phyloP scores from a whole-genome alignment of 495 filamentous ascomycete species.

The Poronia punctata region DNA sequence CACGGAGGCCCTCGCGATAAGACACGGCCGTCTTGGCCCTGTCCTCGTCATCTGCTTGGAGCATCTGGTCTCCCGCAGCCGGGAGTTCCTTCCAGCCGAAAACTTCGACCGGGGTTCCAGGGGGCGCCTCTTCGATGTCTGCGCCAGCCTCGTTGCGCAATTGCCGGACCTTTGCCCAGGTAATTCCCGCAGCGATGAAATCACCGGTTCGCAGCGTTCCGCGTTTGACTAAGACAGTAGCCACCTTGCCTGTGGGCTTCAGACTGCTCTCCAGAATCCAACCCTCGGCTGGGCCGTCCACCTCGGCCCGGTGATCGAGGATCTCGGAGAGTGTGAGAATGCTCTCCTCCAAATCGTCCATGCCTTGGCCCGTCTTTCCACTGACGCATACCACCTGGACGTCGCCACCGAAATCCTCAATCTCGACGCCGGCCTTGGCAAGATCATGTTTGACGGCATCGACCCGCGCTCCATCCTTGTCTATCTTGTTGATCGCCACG shows the following conservation, averaged over 20 bases:
- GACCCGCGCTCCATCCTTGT: conserved; percentile 72
- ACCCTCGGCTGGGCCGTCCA: conserved; percentile 72
- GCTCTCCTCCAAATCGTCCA: conserved; percentile 87
- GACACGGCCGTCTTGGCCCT: conserved; percentile 74
- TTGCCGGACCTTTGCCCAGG: conserved; percentile 75
- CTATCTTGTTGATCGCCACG: conserved; percentile 96
- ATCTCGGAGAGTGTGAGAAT: conserved; percentile 78
- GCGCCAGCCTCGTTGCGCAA: conserved; percentile 80
- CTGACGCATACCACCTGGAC: conserved; percentile 85
- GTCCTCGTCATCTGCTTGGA: conserved; percentile 73
- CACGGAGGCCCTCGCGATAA: conserved; percentile 55
- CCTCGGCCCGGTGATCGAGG: conserved; percentile 79
- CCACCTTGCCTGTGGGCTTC: conserved; percentile 77
- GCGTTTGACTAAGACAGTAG: conserved; percentile 80
- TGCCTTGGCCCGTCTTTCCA: conserved; percentile 89
- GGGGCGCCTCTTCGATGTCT: conserved; percentile 64
- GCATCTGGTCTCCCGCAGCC: conserved; percentile 76
- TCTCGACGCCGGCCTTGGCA: conserved; percentile 73
- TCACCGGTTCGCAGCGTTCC: conserved; percentile 80
- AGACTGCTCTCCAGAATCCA: conserved; percentile 93
- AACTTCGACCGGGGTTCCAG: conserved; percentile 85
- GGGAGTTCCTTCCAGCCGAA: conserved; percentile 93
- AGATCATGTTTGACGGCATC: conserved; percentile 86
- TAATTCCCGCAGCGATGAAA: conserved; percentile 77
- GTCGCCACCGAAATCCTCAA: conserved; percentile 94